Evolutionary conservation across 1,284 basidiomycete genomes (phyloP).

Genomic region (Phellopilus nigrolimitatus): DNA sequence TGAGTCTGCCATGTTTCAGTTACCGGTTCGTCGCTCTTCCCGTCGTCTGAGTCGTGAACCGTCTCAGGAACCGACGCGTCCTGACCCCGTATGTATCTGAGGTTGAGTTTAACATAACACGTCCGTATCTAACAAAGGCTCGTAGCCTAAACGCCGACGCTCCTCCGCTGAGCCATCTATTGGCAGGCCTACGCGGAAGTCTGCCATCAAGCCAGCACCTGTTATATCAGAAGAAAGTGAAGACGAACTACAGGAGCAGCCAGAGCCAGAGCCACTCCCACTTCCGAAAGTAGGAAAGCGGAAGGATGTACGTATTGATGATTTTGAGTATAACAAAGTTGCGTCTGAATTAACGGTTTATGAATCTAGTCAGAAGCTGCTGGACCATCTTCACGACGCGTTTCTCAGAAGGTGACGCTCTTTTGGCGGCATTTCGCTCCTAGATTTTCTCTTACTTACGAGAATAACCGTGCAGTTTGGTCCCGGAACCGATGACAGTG

Average conservation of each 20-base stretch:
- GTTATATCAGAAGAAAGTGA: constrained; percentile 71
- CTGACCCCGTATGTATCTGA: constrained; percentile 43
- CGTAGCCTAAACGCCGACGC: constrained; percentile 54
- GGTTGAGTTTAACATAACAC: constrained; percentile 15
- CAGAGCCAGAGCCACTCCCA: constrained; percentile 11
- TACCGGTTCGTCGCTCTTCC: constrained; percentile 41
- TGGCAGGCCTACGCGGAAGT: constrained; percentile 40
- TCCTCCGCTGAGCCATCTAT: constrained; percentile 67
- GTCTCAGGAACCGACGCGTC: constrained; percentile 36
- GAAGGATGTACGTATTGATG: constrained; percentile 9
- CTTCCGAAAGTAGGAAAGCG: constrained; percentile 9
- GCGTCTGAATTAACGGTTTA: no score
- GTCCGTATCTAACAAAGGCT: constrained; percentile 23
- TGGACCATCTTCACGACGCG: constrained; percentile 14
- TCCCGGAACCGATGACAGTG: constrained; percentile 51
- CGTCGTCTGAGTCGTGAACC: constrained; percentile 47
- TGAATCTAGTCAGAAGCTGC: background rate
- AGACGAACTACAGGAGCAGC: constrained; percentile 53
- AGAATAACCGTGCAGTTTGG: constrained; percentile 25
- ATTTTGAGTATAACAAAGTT: background rate
- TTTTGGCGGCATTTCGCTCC: constrained; percentile 1
- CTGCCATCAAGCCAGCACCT: constrained; percentile 35
- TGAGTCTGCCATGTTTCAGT: constrained; percentile 34
- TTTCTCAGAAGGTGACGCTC: constrained; percentile 35
- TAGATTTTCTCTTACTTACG: constrained; percentile 11